A percentile compares a stretch with the other conserved stretches of the same genome.
Conservation (phyloP, 306 rosid genomes). For the Lathyrus sativus region DNA sequence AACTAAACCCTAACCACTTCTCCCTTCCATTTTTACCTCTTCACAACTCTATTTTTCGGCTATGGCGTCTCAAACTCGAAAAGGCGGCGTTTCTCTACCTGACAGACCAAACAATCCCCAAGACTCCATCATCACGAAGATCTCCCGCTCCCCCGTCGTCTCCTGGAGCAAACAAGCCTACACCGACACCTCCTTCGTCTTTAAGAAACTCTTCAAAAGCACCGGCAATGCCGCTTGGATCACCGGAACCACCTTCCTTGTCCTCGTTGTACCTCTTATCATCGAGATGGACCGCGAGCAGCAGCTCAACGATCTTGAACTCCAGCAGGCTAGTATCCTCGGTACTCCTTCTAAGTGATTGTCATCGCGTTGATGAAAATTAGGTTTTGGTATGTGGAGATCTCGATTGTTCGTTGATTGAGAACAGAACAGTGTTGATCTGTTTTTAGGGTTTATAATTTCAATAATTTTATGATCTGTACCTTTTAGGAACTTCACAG, state of each 20-base stretch:
- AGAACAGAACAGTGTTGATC: neutral
- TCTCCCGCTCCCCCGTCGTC: constrained; percentile 60
- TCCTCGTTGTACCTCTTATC: constrained; percentile 80
- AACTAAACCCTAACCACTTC: constrained; percentile 13
- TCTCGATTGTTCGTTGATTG: neutral
- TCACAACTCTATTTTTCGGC: neutral
- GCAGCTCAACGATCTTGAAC: constrained; percentile 87
- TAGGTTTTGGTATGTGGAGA: neutral
- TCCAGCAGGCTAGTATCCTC: constrained; percentile 90
- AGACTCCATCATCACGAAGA: constrained; percentile 44
- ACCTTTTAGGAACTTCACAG: constrained; percentile 23
- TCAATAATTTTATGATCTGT: constrained; percentile 16
- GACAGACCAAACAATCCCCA: constrained; percentile 52
- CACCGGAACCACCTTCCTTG: constrained; percentile 80
- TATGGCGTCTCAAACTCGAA: constrained; percentile 72
- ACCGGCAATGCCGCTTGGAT: constrained; percentile 98
- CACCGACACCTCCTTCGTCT: constrained; percentile 60
- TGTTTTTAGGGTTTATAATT: constrained; percentile 35
- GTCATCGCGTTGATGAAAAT: neutral
- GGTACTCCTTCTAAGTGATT: constrained; percentile 63
- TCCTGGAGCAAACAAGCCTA: constrained; percentile 62
- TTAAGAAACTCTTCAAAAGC: constrained; percentile 74
- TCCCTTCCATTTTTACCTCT: neutral
- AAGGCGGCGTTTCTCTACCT: constrained; percentile 88
- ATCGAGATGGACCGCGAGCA: constrained; percentile 98